phyloP scores from a whole-genome alignment of 306 rosid species.

The Quercus agrifolia region DNA sequence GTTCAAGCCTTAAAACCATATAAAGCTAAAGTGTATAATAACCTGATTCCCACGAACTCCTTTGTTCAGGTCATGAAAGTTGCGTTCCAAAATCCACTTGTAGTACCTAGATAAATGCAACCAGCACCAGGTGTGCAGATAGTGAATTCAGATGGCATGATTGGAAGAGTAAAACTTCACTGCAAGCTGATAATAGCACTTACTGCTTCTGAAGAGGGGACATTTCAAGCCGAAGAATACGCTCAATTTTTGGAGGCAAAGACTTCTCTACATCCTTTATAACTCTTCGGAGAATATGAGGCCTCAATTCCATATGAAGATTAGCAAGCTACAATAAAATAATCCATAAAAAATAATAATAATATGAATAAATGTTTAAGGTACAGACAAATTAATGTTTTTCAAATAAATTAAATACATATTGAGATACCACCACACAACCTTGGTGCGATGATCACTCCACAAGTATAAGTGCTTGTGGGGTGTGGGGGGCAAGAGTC shows the following conservation, averaged over 20 bases:
- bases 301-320: constrained; percentile 96
- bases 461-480: too few relatives aligned
- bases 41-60: constrained; percentile 99
- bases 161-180: neutral
- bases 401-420: neutral
- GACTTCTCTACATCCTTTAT: constrained; percentile 99
- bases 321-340: constrained; percentile 72
- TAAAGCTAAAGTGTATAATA: constrained; percentile 13
- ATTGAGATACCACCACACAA: neutral
- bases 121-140: constrained; percentile 13
- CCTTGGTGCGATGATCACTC: too few relatives aligned
- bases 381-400: neutral
- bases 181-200: constrained; percentile 23
- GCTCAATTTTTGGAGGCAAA: constrained; percentile 97
- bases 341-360: neutral
- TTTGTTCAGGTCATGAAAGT: constrained; percentile 95
- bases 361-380: neutral
- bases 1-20: constrained; percentile 2
- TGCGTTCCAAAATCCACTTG: constrained; percentile 99
- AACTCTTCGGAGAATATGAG: constrained; percentile 97
- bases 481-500: too few relatives aligned
- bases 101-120: constrained; percentile 66
- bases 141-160: constrained; percentile 13
- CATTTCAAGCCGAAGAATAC: constrained; percentile 97
- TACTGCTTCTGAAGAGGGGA: constrained; percentile 99